phyloP scores from a whole-genome alignment of 108 stramenopile genomes.

The Mayamaea pseudoterrestris region DNA sequence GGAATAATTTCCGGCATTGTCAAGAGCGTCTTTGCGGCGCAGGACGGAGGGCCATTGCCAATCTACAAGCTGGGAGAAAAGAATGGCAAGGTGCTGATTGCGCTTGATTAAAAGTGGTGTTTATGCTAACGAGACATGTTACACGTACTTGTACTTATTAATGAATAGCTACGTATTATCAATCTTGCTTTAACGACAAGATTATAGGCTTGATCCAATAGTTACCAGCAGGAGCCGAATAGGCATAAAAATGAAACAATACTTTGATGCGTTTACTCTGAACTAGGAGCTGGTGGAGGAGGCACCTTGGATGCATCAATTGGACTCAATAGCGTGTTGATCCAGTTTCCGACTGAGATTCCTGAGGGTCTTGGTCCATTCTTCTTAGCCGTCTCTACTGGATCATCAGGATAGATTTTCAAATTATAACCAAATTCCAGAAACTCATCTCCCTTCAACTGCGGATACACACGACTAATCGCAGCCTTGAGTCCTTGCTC shows the following conservation, averaged over 20 bases:
- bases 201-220: too few species aligned
- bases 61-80: constrained; percentile 62
- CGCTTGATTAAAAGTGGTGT: too few species aligned
- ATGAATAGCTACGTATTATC: too few species aligned
- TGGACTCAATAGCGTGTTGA: constrained; percentile 59
- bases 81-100: constrained; percentile 43
- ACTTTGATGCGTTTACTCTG: neutral
- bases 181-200: too few species aligned
- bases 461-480: constrained; percentile 60
- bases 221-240: too few species aligned
- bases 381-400: constrained; percentile 67
- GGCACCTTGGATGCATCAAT: constrained; percentile 47
- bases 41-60: constrained; percentile 21
- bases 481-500: constrained; percentile 44
- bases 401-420: constrained; percentile 83
- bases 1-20: constrained; percentile 44
- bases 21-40: constrained; percentile 30
- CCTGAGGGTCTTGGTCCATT: constrained; percentile 17
- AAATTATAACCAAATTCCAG: constrained; percentile 84
- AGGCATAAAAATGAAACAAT: too few species aligned
- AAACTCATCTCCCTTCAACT: constrained; percentile 47
- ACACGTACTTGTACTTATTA: too few species aligned
- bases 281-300: constrained; percentile 8
- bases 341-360: constrained; percentile 72
- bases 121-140: too few species aligned